phyloP scores from a whole-genome alignment of 768 basidiomycete species.

The Phlebiopsis flavidoalba region DNA sequence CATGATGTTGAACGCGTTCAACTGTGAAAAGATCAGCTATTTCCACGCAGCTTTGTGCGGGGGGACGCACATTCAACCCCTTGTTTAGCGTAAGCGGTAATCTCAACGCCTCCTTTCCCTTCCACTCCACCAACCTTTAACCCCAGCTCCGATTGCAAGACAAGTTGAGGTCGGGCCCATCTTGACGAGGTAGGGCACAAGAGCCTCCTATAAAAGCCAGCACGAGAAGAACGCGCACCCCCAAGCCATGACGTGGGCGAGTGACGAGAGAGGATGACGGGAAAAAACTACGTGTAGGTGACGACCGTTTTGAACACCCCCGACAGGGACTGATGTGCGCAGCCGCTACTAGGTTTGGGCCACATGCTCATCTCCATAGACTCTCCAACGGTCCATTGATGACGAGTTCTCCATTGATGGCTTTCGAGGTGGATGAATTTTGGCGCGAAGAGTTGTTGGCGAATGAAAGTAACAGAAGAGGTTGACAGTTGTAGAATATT shows the following conservation, averaged over 20 bases:
- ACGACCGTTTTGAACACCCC: neutral
- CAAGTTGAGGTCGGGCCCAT: neutral
- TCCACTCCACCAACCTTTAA: neutral
- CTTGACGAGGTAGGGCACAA: neutral
- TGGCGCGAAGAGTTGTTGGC: neutral
- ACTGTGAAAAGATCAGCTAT: conserved; percentile 32
- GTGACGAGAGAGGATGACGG: neutral
- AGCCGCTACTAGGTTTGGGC: neutral
- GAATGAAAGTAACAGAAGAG: neutral
- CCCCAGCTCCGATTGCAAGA: neutral
- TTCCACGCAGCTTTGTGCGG: neutral
- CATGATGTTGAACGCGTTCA: conserved; percentile 56
- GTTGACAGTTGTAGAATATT: neutral
- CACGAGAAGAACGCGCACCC: neutral
- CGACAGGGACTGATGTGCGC: neutral
- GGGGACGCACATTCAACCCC: neutral
- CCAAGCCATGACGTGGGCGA: neutral
- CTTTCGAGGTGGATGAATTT: neutral
- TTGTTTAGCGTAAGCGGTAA: neutral
- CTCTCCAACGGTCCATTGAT: neutral
- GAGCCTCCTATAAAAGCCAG: neutral
- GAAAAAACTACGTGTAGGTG: neutral
- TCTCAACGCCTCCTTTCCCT: neutral
- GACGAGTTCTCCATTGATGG: too few relatives aligned
- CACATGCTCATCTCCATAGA: neutral